phyloP scores from a whole-genome alignment of 495 filamentous ascomycete species.

The Penicillium arizonense region DNA sequence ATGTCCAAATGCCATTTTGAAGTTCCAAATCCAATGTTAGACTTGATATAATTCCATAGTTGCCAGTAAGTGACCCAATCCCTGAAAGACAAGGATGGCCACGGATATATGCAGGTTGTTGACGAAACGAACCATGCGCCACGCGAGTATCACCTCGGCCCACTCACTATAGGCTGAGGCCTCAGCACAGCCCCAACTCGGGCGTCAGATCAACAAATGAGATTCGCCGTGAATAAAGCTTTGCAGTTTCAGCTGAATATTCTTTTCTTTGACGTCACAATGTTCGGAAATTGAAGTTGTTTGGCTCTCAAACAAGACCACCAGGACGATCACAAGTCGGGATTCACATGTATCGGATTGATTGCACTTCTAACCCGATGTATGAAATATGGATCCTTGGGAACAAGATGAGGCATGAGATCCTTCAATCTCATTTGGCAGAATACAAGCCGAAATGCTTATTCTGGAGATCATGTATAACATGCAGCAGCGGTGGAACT shows the following conservation, averaged over 20 bases:
- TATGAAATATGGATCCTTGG: too few species aligned
- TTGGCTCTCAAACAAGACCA: too few species aligned
- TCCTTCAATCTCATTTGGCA: too few species aligned
- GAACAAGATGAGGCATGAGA: too few species aligned
- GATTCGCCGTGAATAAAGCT: neutral
- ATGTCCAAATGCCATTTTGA: conserved; percentile 1
- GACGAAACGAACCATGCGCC: neutral
- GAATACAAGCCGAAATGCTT: too few species aligned
- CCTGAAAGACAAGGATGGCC: neutral
- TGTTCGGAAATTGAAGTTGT: neutral
- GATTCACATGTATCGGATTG: too few species aligned
- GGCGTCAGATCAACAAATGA: neutral
- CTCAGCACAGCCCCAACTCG: conserved; percentile 2
- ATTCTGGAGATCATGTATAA: too few species aligned
- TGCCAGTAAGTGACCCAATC: neutral
- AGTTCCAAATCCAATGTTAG: neutral
- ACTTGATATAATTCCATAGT: neutral
- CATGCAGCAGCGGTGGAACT: too few species aligned
- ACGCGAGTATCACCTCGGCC: neutral
- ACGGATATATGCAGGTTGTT: conserved; percentile 1
- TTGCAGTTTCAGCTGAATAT: neutral
- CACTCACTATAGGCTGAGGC: neutral
- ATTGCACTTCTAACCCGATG: too few species aligned
- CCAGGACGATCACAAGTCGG: too few species aligned
- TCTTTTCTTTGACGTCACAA: neutral